Evolutionary conservation across 495 filamentous ascomycete species (phyloP).

Genomic region (Tuber borchii): DNA sequence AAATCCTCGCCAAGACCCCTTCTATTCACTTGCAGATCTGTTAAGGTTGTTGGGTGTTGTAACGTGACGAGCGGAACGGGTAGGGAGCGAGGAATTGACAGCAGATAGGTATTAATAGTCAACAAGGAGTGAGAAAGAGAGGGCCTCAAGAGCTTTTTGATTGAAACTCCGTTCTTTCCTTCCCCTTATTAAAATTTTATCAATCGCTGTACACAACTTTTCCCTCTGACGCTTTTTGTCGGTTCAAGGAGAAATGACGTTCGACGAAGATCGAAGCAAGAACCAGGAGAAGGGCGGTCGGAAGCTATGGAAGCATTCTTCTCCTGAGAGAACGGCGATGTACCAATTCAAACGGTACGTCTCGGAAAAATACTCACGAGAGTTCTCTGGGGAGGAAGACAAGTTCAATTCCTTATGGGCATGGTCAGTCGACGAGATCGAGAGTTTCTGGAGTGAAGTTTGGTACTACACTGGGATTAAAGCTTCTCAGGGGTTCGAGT

Average conservation of each 20-base stretch:
- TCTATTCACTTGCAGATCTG: background rate
- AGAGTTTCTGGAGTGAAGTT: slow-evolving; percentile 74
- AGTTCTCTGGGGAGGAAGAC: slow-evolving; percentile 47
- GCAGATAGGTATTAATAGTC: background rate
- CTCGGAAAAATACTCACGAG: slow-evolving; percentile 58
- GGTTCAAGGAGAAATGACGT: background rate
- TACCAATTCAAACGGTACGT: slow-evolving; percentile 62
- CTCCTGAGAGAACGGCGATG: slow-evolving; percentile 61
- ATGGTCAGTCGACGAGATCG: slow-evolving; percentile 75
- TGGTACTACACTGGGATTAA: slow-evolving; percentile 74
- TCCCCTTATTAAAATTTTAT: background rate
- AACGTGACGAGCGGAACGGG: background rate
- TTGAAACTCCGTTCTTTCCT: background rate
- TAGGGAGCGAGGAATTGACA: background rate
- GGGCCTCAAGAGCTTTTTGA: background rate
- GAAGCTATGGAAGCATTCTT: slow-evolving; percentile 66
- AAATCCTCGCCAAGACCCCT: background rate
- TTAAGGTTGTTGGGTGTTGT: background rate
- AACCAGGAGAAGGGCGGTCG: background rate
- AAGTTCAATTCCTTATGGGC: slow-evolving; percentile 63
- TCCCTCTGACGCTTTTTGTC: background rate
- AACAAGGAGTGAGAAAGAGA: background rate
- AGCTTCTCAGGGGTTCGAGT: slow-evolving; percentile 48
- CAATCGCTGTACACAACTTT: background rate
- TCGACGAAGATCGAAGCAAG: background rate